A percentile compares a stretch with the other conserved stretches of the same genome.
These are phyloP conservation scores for Berberis vulgaris DNA, from an alignment of 164 flowering plant species.

Conservation along the genomic window DNA sequence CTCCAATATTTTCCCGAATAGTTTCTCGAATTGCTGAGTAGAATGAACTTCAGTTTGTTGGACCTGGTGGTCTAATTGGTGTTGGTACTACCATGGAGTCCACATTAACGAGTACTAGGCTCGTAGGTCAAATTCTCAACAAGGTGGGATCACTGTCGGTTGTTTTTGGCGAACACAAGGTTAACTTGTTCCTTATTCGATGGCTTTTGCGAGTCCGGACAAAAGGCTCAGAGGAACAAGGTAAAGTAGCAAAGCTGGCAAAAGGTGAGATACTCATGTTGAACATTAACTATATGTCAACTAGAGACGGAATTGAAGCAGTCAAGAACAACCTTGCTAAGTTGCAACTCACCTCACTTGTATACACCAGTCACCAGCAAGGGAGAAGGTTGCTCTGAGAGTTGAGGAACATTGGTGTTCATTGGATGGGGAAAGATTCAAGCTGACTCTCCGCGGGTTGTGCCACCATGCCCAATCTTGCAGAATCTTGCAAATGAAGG, in stretches of 20 bases:
- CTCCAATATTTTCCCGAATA: constrained; percentile 84
- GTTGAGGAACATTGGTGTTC: constrained; percentile 86
- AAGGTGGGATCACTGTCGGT: constrained; percentile 94
- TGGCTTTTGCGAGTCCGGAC: constrained; percentile 85
- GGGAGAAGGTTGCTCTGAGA: constrained; percentile 88
- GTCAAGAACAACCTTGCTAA: constrained; percentile 87
- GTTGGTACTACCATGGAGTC: constrained; percentile 98
- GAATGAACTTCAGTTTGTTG: constrained; percentile 94
- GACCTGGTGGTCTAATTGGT: constrained; percentile 96
- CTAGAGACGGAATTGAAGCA: constrained; percentile 82
- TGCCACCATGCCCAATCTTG: constrained; percentile 58
- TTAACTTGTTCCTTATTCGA: constrained; percentile 75
- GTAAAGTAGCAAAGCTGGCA: constrained; percentile 71
- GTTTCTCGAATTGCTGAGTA: constrained; percentile 90
- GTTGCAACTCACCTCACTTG: constrained; percentile 80
- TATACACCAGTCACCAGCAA: constrained; percentile 57
- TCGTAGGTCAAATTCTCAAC: constrained; percentile 97
- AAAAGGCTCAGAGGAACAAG: constrained; percentile 80
- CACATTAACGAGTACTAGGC: constrained; percentile 79
- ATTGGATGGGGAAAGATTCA: constrained; percentile 98
- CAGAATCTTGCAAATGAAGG: too few species aligned
- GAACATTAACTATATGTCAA: constrained; percentile 92
- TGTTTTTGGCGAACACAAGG: constrained; percentile 90
- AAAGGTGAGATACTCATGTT: constrained; percentile 86
- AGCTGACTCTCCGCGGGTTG: constrained; percentile 72